A percentile compares a stretch with the other conserved stretches of the same genome.
Evolutionary conservation across 768 basidiomycete genomes (phyloP).

Genomic region (Cubamyces lactineus): DNA sequence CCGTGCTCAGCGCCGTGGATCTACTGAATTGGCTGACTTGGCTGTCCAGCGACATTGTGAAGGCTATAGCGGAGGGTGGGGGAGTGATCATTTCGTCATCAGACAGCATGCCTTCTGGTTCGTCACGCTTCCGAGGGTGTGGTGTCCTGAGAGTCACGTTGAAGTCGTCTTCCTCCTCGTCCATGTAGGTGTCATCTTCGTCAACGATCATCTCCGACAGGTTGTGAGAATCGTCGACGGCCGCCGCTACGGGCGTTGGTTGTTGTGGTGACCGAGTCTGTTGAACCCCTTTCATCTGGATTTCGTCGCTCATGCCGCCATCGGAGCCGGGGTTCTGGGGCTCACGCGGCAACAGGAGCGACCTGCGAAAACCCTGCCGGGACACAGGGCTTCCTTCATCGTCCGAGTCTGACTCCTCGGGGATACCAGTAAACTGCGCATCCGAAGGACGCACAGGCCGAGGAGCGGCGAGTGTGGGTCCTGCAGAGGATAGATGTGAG

Average conservation of each 20-base stretch:
- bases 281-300: constrained; percentile 46
- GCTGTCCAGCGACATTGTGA: constrained; percentile 29
- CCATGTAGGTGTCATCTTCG: constrained; percentile 28
- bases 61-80: constrained; percentile 31
- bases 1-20: constrained; percentile 35
- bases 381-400: constrained; percentile 3
- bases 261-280: constrained; percentile 23
- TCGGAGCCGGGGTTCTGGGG: constrained; percentile 60
- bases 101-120: constrained; percentile 5
- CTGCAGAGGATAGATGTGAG: constrained; percentile 14
- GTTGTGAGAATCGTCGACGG: not conserved
- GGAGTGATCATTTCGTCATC: constrained; percentile 23
- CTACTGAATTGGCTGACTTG: constrained; percentile 25
- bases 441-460: constrained; percentile 20
- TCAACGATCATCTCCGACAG: constrained; percentile 23
- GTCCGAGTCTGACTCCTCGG: constrained; percentile 21
- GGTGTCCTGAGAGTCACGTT: constrained; percentile 72
- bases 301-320: constrained; percentile 63
- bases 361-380: constrained; percentile 66
- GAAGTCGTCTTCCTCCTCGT: constrained; percentile 59
- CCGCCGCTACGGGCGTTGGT: constrained; percentile 33
- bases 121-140: not conserved
- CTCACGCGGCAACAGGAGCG: constrained; percentile 70
- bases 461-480: constrained; percentile 17
- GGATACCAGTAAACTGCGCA: constrained; percentile 20